Base-by-base conservation (phyloP, 495 filamentous ascomycete species). In the Diplogelasinospora grovesii region DNA sequence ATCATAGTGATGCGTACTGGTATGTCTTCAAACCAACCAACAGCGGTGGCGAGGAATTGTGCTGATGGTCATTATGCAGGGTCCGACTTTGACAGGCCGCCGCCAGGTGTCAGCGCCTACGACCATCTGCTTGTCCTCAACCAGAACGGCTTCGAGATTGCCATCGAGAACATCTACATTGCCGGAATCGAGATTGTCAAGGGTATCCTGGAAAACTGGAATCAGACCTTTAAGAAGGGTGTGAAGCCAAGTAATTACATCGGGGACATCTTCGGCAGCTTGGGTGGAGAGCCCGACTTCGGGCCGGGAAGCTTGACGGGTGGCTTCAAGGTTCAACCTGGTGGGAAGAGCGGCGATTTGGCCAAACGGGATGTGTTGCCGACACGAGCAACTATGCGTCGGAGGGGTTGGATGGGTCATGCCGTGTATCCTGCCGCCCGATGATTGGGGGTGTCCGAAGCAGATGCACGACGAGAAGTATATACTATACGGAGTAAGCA, bases 1-100 rank as follows among this genome's bases (percentile, higher is more conserved):
- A 74, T 83, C 41, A 82, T 87, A 46, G 58, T 85, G 42, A 85
- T 89, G 81, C 77, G 83, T 34, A 80, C 82, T 4, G 62, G 59
- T 61, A 26, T 36, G 37, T 28, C 11, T 34, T 27, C 8, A 22
- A 29, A 15, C 10, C 13, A n/a, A 19, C 2, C 24, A 28, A 27
- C 3, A n/a, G 8, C 21, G 7, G 15, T 16, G 20, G 7, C 4
- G 25, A 24, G 36, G 19, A 11, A 10, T 21, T 9, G 22, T 24
- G 15, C 8, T 29, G 16, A 11, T 5, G 13, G 11, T 21, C 8
- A 33, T 29, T 46, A 8, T n/a, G 2, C 8, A 37, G 83, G 74
- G 3, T 77, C 75, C 19, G 75, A 87, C 59, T 86, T 89, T 52
- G 83, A 87, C 48, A 71, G 82, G 3, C 79, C 78, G 0, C 78